These are phyloP conservation scores for Candolleomyces eurysporus DNA, from an alignment of 768 basidiomycete species.

Conservation along the genomic window DNA sequence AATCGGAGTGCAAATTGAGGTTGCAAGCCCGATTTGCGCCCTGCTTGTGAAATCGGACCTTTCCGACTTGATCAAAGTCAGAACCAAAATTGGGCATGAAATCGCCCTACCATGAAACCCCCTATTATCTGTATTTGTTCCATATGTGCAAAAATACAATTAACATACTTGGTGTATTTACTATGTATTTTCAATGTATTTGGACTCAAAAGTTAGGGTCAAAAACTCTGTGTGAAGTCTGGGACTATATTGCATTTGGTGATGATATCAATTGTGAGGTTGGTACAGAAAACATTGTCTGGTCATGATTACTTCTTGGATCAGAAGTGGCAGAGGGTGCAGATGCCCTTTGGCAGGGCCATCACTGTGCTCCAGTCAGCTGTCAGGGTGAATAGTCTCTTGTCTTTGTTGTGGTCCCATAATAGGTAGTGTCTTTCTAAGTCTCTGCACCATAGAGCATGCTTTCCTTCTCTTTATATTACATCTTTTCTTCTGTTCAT, in stretches of 20 bases:
- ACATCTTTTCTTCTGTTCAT: neutral
- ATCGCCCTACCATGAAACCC: too few species aligned
- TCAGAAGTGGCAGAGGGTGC: constrained; percentile 26
- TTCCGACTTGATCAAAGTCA: too few species aligned
- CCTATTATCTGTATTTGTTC: too few species aligned
- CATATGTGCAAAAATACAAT: too few species aligned
- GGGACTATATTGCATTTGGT: constrained; percentile 26
- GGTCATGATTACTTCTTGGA: constrained; percentile 34
- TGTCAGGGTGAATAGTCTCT: constrained; percentile 34
- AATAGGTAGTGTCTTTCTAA: constrained; percentile 41
- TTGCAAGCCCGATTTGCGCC: too few species aligned
- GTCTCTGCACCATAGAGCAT: constrained; percentile 33
- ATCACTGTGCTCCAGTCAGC: constrained; percentile 27
- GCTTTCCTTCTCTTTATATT: neutral
- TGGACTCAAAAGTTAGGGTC: too few species aligned
- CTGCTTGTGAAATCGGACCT: too few species aligned
- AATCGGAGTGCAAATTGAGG: too few species aligned
- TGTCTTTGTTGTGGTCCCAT: constrained; percentile 33
- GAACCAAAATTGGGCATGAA: too few species aligned
- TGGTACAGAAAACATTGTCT: constrained; percentile 43
- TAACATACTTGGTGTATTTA: too few species aligned
- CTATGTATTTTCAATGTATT: too few species aligned
- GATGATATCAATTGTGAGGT: constrained; percentile 3
- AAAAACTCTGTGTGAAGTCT: too few species aligned
- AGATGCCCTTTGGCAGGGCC: constrained; percentile 28